A percentile compares a stretch with the other conserved stretches of the same genome.
These are phyloP conservation scores for Telfairia occidentalis DNA, from an alignment of 331 rosid genomes.

Conservation along the genomic window DNA sequence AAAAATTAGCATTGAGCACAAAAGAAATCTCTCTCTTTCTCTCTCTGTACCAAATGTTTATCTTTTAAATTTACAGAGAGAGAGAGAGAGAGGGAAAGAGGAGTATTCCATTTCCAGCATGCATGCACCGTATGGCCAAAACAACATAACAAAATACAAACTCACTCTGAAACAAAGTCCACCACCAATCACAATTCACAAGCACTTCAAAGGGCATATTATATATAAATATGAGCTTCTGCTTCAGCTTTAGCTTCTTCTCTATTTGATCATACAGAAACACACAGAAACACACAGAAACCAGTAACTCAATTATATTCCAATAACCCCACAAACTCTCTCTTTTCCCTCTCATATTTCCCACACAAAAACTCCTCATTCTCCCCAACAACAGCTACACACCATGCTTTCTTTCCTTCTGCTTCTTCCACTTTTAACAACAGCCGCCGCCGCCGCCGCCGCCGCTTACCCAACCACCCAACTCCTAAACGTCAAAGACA, in stretches of 20 bases:
- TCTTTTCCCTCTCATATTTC: background rate
- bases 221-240: background rate
- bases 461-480: constrained; percentile 27
- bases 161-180: too few relatives aligned
- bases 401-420: background rate
- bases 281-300: background rate
- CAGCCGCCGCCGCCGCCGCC: background rate
- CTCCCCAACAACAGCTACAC: background rate
- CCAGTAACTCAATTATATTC: background rate
- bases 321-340: constrained; percentile 2
- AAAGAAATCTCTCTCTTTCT: too few relatives aligned
- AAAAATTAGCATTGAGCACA: too few relatives aligned
- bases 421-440: background rate
- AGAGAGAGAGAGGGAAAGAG: too few relatives aligned
- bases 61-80: too few relatives aligned
- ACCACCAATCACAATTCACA: too few relatives aligned
- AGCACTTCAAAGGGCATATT: too few relatives aligned
- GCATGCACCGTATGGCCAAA: too few relatives aligned
- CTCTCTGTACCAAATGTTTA: too few relatives aligned
- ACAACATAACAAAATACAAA: too few relatives aligned
- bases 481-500: constrained; percentile 19
- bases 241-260: background rate
- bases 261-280: background rate
- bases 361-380: background rate
- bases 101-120: too few relatives aligned